Percentiles rank a stretch among this genome's conserved stretches.
Evolutionary conservation across 345 rosid genomes (phyloP).

Genomic region (Arabis hirsuta): DNA sequence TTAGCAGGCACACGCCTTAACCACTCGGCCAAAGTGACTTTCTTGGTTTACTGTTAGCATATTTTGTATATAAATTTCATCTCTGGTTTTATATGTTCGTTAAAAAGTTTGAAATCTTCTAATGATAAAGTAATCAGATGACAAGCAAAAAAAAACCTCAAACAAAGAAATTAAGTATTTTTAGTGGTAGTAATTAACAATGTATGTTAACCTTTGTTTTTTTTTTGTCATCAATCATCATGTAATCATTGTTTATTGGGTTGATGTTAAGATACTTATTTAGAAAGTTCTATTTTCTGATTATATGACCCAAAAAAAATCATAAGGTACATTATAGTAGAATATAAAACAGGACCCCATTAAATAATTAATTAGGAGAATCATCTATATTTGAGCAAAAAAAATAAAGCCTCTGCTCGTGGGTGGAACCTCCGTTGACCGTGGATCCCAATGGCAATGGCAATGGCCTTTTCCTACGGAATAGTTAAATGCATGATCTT

Average conservation of each 20-base stretch:
- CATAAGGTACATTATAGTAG: background rate
- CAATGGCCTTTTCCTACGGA: conserved; percentile 39
- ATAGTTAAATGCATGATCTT: conserved; percentile 21
- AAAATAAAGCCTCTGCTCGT: conserved; percentile 35
- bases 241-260: background rate
- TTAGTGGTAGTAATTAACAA: too few species aligned
- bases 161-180: too few species aligned
- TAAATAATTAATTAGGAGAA: conserved; percentile 9
- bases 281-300: background rate
- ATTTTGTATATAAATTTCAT: too few species aligned
- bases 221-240: background rate
- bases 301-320: background rate
- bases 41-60: rapidly evolving
- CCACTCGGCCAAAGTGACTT: conserved; percentile 59
- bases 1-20: conserved; percentile 73
- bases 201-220: background rate
- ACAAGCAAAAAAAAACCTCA: too few species aligned
- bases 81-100: too few species aligned
- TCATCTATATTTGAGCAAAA: conserved; percentile 23
- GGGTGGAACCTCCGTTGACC: conserved; percentile 50
- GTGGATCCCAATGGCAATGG: conserved; percentile 43
- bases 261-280: background rate
- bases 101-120: too few species aligned
- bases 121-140: too few species aligned
- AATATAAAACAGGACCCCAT: background rate